phyloP scores from a whole-genome alignment of 108 stramenopile genomes.

The Stephanodiscus triporus region DNA sequence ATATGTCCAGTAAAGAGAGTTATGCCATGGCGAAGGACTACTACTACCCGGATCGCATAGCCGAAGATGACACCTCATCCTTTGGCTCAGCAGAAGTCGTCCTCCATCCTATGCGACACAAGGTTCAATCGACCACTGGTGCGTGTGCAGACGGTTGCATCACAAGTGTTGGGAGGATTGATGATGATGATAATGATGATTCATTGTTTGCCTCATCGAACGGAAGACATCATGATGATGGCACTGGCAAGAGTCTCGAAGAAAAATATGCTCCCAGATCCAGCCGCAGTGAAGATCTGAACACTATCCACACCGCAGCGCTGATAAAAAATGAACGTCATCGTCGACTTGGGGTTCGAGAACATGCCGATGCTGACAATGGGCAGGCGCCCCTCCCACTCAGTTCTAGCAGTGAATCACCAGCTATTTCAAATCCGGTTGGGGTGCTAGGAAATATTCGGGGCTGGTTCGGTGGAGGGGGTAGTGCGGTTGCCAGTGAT shows the following conservation, averaged over 20 bases:
- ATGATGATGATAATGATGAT: neutral
- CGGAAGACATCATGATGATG: neutral
- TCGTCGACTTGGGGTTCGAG: slow-evolving; percentile 35
- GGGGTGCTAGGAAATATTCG: slow-evolving; percentile 39
- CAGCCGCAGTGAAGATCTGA: neutral
- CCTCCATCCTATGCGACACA: neutral
- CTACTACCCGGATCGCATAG: slow-evolving; percentile 46
- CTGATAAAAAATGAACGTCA: slow-evolving; percentile 42
- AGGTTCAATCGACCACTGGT: neutral
- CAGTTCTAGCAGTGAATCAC: neutral
- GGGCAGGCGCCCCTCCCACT: neutral
- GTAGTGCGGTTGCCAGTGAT: neutral
- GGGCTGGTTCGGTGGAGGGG: slow-evolving; percentile 45
- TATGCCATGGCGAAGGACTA: too few relatives aligned
- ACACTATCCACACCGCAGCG: slow-evolving; percentile 15
- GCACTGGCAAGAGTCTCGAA: neutral
- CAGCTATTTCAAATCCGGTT: slow-evolving; percentile 2
- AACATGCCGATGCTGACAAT: neutral
- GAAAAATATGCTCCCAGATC: neutral
- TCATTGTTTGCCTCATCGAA: neutral
- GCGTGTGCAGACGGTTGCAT: neutral
- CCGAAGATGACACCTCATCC: slow-evolving; percentile 37
- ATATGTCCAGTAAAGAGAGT: too few relatives aligned
- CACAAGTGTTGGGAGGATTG: neutral
- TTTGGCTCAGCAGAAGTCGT: slow-evolving; percentile 25